Evolutionary conservation across 176 grass and related monocot genomes (phyloP).

Genomic region (Avena insularis): DNA sequence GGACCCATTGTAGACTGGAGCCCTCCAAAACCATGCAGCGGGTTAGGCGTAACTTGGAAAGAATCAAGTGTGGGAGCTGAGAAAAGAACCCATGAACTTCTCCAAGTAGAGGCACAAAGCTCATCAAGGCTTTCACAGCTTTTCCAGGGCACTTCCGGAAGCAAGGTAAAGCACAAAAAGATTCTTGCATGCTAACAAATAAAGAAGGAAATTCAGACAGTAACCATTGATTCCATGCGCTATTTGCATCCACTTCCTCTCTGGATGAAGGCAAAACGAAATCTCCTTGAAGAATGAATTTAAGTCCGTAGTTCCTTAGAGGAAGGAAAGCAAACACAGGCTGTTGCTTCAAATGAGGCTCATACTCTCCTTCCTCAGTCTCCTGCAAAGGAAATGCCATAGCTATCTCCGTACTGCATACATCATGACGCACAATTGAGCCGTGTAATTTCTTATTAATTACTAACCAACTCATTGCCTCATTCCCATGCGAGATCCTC

Average conservation of each 20-base stretch:
- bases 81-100: constrained; percentile 29
- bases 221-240: constrained; percentile 15
- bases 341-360: constrained; percentile 24
- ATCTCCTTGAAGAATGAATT: constrained; percentile 34
- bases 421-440: constrained; percentile 16
- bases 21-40: constrained; percentile 19
- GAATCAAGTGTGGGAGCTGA: constrained; percentile 26
- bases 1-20: constrained; percentile 11
- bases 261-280: constrained; percentile 26
- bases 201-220: constrained; percentile 25
- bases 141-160: background rate
- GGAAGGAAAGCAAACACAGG: constrained; percentile 34
- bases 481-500: constrained; percentile 67
- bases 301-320: constrained; percentile 17
- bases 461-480: constrained; percentile 85
- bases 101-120: constrained; percentile 20
- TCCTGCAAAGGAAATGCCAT: constrained; percentile 26
- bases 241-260: constrained; percentile 26
- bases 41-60: constrained; percentile 13
- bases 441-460: constrained; percentile 49
- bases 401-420: constrained; percentile 19
- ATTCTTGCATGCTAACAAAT: background rate
- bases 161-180: constrained; percentile 15
- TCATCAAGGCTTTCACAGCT: constrained; percentile 17
- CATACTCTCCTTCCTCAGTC: constrained; percentile 4